These are phyloP conservation scores for Sporothrix curviconia DNA, from an alignment of 2,329 filamentous ascomycete genomes.

Conservation along the genomic window DNA sequence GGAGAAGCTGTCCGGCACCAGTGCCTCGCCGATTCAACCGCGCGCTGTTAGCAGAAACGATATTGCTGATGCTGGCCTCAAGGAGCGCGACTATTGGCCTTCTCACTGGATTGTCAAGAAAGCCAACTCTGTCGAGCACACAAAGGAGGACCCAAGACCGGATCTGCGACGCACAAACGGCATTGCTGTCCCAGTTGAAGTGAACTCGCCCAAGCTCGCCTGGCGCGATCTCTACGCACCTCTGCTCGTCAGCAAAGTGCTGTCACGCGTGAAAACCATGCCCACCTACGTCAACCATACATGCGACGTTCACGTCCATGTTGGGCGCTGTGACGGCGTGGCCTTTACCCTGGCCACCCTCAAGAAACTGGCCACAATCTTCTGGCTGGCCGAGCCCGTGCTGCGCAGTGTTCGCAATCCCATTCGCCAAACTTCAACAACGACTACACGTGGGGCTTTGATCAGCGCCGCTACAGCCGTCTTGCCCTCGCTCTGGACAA, in stretches of 20 bases:
- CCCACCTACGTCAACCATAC: constrained; percentile 28
- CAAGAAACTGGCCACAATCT: constrained; percentile 29
- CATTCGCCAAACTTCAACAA: constrained; percentile 32
- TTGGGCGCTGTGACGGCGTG: constrained; percentile 30
- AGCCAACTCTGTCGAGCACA: constrained; percentile 33
- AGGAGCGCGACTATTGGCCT: constrained; percentile 30
- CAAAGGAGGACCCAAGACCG: constrained; percentile 20
- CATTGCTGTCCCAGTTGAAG: constrained; percentile 31
- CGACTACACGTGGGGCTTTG: constrained; percentile 33
- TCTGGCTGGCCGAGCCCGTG: constrained; percentile 33
- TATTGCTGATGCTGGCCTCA: constrained; percentile 19
- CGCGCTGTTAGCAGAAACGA: constrained; percentile 26
- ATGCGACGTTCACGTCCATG: constrained; percentile 35
- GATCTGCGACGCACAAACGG: constrained; percentile 20
- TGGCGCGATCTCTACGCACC: constrained; percentile 22
- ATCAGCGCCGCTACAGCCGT: constrained; percentile 28
- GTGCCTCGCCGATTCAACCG: neutral
- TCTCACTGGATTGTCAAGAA: constrained; percentile 36
- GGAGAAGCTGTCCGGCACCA: neutral
- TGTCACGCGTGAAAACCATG: constrained; percentile 26
- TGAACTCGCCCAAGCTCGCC: constrained; percentile 31
- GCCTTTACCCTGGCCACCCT: constrained; percentile 29
- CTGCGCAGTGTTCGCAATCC: constrained; percentile 31
- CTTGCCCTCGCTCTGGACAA: constrained; percentile 23
- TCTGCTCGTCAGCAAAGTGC: constrained; percentile 18